Conservation (phyloP, 2,329 filamentous ascomycete genomes). For the Akanthomyces lecanii region DNA sequence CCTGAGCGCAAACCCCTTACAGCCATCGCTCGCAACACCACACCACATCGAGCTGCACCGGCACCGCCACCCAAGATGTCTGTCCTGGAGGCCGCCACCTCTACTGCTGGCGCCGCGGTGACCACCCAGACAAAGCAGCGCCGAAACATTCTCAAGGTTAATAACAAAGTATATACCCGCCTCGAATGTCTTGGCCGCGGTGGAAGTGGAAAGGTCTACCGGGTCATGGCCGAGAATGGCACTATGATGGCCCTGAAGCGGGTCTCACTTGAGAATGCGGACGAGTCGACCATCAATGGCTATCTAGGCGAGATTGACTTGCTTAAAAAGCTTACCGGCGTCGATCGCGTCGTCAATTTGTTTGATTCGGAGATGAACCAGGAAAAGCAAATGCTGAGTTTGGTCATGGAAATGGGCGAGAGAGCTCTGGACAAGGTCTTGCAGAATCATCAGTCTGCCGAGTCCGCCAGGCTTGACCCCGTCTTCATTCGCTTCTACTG, state of each 20-base stretch:
- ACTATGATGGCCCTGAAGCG: conserved; percentile 93
- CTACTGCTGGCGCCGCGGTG: conserved; percentile 73
- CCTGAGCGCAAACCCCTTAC: conserved; percentile 55
- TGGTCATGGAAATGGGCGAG: conserved; percentile 98
- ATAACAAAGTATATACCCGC: conserved; percentile 85
- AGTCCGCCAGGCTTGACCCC: conserved; percentile 74
- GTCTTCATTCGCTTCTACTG: conserved; percentile 96
- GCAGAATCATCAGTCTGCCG: conserved; percentile 64
- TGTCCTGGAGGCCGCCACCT: conserved; percentile 85
- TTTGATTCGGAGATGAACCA: conserved; percentile 93
- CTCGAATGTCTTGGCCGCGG: conserved; percentile 88
- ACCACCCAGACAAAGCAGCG: conserved; percentile 70
- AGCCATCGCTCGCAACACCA: conserved; percentile 53
- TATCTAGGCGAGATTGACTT: conserved; percentile 96
- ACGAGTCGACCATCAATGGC: conserved; percentile 76
- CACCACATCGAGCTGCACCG: conserved; percentile 72
- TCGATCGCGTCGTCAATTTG: conserved; percentile 85
- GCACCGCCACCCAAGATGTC: conserved; percentile 95
- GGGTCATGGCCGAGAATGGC: conserved; percentile 94
- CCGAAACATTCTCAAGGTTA: conserved; percentile 79
- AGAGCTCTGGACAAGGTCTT: conserved; percentile 86
- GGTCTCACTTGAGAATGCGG: conserved; percentile 84
- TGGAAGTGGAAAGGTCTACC: conserved; percentile 90
- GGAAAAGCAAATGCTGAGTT: conserved; percentile 80
- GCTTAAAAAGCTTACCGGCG: conserved; percentile 72